A percentile compares a stretch with the other conserved stretches of the same genome.
Evolutionary conservation across 2,329 filamentous ascomycete genomes (phyloP).

Genomic region (Daldinia sp.): DNA sequence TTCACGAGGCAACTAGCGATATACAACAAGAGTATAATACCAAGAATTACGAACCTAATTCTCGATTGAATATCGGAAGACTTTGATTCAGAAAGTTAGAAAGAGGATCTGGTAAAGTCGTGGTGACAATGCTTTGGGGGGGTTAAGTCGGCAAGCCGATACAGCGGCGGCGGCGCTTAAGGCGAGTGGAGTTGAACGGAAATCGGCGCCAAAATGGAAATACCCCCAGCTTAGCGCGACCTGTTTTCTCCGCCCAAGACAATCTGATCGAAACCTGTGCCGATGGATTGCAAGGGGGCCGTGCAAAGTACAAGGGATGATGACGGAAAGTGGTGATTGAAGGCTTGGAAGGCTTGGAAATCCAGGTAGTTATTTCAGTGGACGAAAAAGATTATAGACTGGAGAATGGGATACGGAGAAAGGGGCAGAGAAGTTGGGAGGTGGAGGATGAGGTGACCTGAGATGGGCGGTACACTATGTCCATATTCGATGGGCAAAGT

Average conservation of each 20-base stretch:
- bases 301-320: constrained; percentile 42
- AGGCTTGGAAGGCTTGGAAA: constrained; percentile 19
- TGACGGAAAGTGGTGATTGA: constrained; percentile 25
- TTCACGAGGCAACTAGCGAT: constrained; percentile 20
- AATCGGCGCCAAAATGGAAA: constrained; percentile 49
- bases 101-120: constrained; percentile 36
- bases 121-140: constrained; percentile 37
- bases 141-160: constrained; percentile 37
- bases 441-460: constrained; percentile 43
- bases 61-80: constrained; percentile 38
- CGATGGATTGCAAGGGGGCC: constrained; percentile 44
- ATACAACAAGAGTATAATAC: constrained; percentile 19
- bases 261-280: constrained; percentile 44
- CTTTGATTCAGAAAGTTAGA: constrained; percentile 38
- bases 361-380: constrained; percentile 19
- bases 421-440: constrained; percentile 41
- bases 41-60: constrained; percentile 29
- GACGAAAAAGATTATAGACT: constrained; percentile 6
- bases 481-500: constrained; percentile 3
- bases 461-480: constrained; percentile 38
- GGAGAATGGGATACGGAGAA: constrained; percentile 20
- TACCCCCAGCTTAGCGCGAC: constrained; percentile 38
- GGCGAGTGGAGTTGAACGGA: constrained; percentile 47
- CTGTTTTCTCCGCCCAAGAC: constrained; percentile 26
- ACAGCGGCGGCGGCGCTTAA: constrained; percentile 50